Conservation (phyloP, 2,329 filamentous ascomycete genomes). For the Gyromitra esculenta region DNA sequence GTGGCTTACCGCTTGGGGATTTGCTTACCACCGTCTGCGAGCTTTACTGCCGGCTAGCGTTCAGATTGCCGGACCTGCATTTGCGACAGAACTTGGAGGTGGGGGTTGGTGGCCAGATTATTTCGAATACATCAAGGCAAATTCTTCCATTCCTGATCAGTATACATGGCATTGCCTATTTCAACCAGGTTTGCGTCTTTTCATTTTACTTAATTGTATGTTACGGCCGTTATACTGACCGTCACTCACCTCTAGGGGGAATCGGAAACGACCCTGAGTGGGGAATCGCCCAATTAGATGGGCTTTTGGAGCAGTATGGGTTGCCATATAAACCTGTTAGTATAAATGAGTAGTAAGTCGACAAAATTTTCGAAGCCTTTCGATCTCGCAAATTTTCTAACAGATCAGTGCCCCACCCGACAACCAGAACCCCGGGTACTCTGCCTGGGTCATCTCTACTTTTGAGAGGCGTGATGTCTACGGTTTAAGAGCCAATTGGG, state of each 20-base stretch:
- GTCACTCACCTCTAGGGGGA: not conserved
- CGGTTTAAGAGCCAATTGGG: constrained; percentile 29
- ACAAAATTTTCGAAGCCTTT: not conserved
- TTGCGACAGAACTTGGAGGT: constrained; percentile 57
- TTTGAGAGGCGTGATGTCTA: constrained; percentile 28
- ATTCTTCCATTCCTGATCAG: constrained; percentile 3
- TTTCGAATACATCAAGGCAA: constrained; percentile 20
- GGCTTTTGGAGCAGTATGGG: constrained; percentile 8
- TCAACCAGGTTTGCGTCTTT: not conserved
- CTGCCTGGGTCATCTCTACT: constrained; percentile 28
- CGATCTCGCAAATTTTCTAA: not conserved
- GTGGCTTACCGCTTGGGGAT: constrained; percentile 62
- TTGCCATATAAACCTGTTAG: constrained; percentile 13
- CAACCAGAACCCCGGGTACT: constrained; percentile 27
- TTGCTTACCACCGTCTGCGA: constrained; percentile 61
- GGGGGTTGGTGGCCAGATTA: constrained; percentile 26
- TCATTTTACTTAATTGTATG: not conserved
- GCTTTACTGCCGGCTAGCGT: constrained; percentile 55
- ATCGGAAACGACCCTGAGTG: constrained; percentile 34
- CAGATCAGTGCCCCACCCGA: constrained; percentile 16
- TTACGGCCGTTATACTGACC: not conserved
- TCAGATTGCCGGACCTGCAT: constrained; percentile 62
- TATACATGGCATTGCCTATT: constrained; percentile 29
- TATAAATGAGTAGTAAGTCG: constrained; percentile 32
- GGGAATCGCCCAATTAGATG: constrained; percentile 24